A percentile compares a stretch with the other conserved stretches of the same genome.
phyloP scores from a whole-genome alignment of 2,329 filamentous ascomycete species.

The Westerdykella aurantiaca region DNA sequence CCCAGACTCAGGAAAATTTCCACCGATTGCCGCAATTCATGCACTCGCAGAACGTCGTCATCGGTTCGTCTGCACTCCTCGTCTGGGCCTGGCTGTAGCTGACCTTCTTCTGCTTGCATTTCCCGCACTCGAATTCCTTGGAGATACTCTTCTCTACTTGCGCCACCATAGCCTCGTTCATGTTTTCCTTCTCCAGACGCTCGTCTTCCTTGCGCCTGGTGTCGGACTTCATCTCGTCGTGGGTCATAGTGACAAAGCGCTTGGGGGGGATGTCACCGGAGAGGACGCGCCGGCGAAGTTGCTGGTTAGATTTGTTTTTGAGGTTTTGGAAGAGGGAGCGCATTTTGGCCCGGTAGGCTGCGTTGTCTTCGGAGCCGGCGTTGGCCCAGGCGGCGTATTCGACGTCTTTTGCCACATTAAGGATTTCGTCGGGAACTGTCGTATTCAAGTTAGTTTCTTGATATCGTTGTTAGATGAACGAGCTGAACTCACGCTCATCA shows the following conservation, averaged over 20 bases:
- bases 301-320: constrained; percentile 82
- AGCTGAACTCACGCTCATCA: constrained; percentile 38
- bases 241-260: constrained; percentile 77
- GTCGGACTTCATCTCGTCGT: constrained; percentile 84
- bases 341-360: constrained; percentile 80
- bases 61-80: constrained; percentile 86
- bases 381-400: constrained; percentile 69
- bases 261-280: constrained; percentile 64
- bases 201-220: constrained; percentile 71
- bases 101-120: constrained; percentile 90
- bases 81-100: constrained; percentile 97
- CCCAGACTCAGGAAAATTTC: constrained; percentile 38
- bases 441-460: background rate
- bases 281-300: constrained; percentile 70
- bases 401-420: constrained; percentile 61
- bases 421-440: constrained; percentile 57
- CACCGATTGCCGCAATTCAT: constrained; percentile 48
- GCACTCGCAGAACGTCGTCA: constrained; percentile 54
- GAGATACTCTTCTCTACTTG: constrained; percentile 87
- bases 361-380: constrained; percentile 63
- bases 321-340: constrained; percentile 91
- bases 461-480: constrained; percentile 3
- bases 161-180: constrained; percentile 94
- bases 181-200: constrained; percentile 81
- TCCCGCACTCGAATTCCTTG: constrained; percentile 79